Evolutionary conservation across 495 filamentous ascomycete species (phyloP), one percentile per base, ranked within the genome.

Genomic region (Penicillium longicatenatum): DNA sequence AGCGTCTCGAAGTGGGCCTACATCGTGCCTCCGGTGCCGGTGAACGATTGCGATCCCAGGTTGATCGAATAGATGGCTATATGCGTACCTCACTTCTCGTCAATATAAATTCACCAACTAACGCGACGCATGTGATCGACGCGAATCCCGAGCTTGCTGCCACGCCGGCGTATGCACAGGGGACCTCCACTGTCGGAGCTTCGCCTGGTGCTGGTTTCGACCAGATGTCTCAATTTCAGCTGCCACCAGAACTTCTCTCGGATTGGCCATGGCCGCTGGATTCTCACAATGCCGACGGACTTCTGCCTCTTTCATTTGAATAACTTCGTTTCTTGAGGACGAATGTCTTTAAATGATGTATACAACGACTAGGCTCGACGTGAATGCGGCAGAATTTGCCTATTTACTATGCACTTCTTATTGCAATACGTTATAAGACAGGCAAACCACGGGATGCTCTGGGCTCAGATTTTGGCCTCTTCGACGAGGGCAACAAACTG

Each of bases 41-140:
- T 26, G 59, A 68, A 52, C 70, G 72, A 20, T 69, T 82, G 0
- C 72, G 77, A 10, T 58, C 60, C 26, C 76, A 80, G 26, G 72
- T 82, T 7, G 67, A 73, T 11, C 70, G 70, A 37, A 79, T 82
- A 30, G 79, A 82, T 58, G 71, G 74, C 21, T 81, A 78, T 60
- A 79, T 82, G 72, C 66, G 65, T 19, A 67, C 66, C 24, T 73
- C 71, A 43, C 62, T 66, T 55, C 41, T 61, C 33, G 43, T 50
- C n/a, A 51, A n/a, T 2, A 4, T 48, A 12, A 30, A 54, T 22
- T 59, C 60, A 24, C 61, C 52, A 12, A 48, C 50, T 0, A 59
- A 55, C 33, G 55, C 55, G 6, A 51, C 55, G 0, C 57, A 57
- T 22, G 55, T 51, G 6, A 22, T 60, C 7, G 54, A 59, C 24